Conservation (phyloP, 352 stramenopile genomes). For the Globisporangium nagaii region DNA sequence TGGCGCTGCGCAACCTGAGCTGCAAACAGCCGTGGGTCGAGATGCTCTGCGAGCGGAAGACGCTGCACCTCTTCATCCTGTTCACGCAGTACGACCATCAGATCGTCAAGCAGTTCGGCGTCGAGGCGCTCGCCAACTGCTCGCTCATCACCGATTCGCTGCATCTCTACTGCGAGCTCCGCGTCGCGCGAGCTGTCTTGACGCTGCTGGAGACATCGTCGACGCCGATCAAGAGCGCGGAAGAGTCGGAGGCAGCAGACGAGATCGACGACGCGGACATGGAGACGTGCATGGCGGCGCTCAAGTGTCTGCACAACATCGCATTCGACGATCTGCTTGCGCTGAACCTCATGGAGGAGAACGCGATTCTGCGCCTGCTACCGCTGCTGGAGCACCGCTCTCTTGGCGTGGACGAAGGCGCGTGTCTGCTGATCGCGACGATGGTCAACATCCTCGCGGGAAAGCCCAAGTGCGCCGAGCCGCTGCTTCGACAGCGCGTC, state of each 20-base stretch:
- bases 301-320: conserved; percentile 69
- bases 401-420: conserved; percentile 28
- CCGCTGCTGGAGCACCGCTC: conserved; percentile 40
- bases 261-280: background rate
- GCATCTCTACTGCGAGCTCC: conserved; percentile 68
- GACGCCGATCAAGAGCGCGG: background rate
- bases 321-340: conserved; percentile 56
- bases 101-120: conserved; percentile 53
- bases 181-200: conserved; percentile 43
- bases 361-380: conserved; percentile 29
- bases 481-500: conserved; percentile 37
- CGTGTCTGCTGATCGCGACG: conserved; percentile 33
- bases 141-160: conserved; percentile 69
- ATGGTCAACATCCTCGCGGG: conserved; percentile 44
- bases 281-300: conserved; percentile 60
- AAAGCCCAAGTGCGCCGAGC: conserved; percentile 40
- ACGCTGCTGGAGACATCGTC: conserved; percentile 30
- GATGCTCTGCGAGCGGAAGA: conserved; percentile 74
- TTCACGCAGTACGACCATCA: conserved; percentile 53
- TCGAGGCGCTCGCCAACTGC: conserved; percentile 70
- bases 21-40: conserved; percentile 71
- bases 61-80: conserved; percentile 45
- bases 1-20: conserved; percentile 72
- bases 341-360: conserved; percentile 51
- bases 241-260: background rate